Conservation (phyloP, 768 basidiomycete species). For the button mushroom (Agaricus bisporus) region DNA sequence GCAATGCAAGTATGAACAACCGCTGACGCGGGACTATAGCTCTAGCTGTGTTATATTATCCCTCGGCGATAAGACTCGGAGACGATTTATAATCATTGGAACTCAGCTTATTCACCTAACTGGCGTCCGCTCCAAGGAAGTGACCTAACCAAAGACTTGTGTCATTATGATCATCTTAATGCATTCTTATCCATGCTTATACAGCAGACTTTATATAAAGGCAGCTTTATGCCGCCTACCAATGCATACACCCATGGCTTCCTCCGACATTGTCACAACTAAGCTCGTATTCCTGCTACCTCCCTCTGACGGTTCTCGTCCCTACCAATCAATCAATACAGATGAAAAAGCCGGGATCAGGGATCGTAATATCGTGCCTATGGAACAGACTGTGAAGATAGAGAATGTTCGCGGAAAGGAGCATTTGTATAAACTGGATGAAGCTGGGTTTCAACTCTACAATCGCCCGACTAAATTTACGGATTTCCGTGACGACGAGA, state of each 20-base stretch:
- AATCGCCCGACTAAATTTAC: slow-evolving; percentile 31
- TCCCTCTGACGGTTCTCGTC: slow-evolving; percentile 20
- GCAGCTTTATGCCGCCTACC: neutral
- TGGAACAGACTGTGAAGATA: slow-evolving; percentile 28
- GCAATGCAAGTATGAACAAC: too few species aligned
- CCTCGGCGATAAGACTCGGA: too few species aligned
- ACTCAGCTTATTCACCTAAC: too few species aligned
- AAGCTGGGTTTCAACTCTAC: slow-evolving; percentile 44
- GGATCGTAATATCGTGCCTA: slow-evolving; percentile 15
- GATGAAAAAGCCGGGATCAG: slow-evolving; percentile 17
- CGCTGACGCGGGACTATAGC: too few species aligned
- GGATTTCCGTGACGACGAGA: slow-evolving; percentile 41
- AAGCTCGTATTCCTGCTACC: slow-evolving; percentile 12
- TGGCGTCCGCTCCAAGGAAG: too few species aligned
- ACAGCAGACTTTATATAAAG: too few species aligned
- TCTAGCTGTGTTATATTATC: too few species aligned
- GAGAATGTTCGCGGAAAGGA: slow-evolving; percentile 53
- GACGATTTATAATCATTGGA: too few species aligned
- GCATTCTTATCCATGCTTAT: too few species aligned
- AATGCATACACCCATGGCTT: neutral
- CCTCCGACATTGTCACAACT: slow-evolving; percentile 2
- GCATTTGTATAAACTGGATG: slow-evolving; percentile 37
- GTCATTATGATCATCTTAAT: too few species aligned
- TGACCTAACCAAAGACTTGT: too few species aligned
- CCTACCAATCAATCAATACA: slow-evolving; percentile 19